Evolutionary conservation across 257 asterid species (phyloP).

Genomic region (Dorcoceras hygrometricum): DNA sequence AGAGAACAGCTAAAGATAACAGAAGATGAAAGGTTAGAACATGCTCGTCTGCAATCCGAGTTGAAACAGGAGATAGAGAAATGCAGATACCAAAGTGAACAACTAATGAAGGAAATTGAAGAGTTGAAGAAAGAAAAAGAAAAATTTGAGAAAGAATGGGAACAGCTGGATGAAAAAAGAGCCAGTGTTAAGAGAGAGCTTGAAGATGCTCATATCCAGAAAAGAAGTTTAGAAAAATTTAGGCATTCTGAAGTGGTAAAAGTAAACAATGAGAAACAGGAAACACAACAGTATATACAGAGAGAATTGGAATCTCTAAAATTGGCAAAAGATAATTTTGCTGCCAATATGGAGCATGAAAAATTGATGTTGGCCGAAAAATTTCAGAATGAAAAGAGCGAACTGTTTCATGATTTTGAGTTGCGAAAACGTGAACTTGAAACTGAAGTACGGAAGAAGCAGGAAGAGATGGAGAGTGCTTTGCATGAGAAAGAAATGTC

Average conservation of each 20-base stretch:
- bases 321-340: conserved; percentile 68
- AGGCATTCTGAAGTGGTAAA: conserved; percentile 66
- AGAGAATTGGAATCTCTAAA: conserved; percentile 76
- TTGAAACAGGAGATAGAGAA: conserved; percentile 84
- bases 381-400: conserved; percentile 49
- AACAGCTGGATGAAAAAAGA: conserved; percentile 76
- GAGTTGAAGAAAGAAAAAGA: conserved; percentile 79
- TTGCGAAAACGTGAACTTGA: conserved; percentile 69
- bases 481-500: conserved; percentile 52
- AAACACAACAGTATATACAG: conserved; percentile 54
- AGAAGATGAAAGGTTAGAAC: conserved; percentile 80
- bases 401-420: conserved; percentile 65
- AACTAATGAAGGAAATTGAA: conserved; percentile 67
- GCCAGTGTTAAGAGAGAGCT: conserved; percentile 60
- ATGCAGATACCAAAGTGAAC: conserved; percentile 63
- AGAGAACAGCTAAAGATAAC: conserved; percentile 69
- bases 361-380: conserved; percentile 57
- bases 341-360: conserved; percentile 78
- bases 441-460: conserved; percentile 52
- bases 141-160: conserved; percentile 96
- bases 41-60: conserved; percentile 66
- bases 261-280: conserved; percentile 65
- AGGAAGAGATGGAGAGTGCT: conserved; percentile 70
- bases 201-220: conserved; percentile 52
- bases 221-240: conserved; percentile 46